Evolutionary conservation across 2,329 filamentous ascomycete genomes (phyloP).

Genomic region (Mariannaea sp.): DNA sequence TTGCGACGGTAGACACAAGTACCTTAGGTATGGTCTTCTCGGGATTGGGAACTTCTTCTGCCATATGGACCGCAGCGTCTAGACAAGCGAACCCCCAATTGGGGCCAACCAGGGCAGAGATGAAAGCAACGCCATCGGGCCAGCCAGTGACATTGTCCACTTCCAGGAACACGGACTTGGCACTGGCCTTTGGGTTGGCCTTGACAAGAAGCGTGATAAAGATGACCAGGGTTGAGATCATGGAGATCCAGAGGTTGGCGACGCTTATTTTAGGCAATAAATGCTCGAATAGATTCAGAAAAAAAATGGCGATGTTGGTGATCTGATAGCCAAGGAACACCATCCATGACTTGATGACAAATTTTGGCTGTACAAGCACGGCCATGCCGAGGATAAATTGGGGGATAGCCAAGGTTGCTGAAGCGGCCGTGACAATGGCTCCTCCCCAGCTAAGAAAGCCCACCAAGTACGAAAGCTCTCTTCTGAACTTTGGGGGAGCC

Average conservation of each 20-base stretch:
- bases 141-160: slow-evolving; percentile 9
- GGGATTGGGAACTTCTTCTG: slow-evolving; percentile 13
- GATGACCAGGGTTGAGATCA: background rate
- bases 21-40: slow-evolving; percentile 1
- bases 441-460: background rate
- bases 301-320: background rate
- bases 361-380: background rate
- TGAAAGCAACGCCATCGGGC: slow-evolving; percentile 7
- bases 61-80: slow-evolving; percentile 10
- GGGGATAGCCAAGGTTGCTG: background rate
- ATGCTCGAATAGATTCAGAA: background rate
- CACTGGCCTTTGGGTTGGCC: background rate
- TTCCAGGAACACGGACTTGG: background rate
- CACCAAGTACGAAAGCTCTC: background rate
- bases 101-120: slow-evolving; percentile 1
- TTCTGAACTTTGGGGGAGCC: background rate
- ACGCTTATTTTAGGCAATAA: background rate
- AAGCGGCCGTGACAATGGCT: background rate
- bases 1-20: background rate
- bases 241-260: background rate
- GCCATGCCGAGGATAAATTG: slow-evolving; percentile 1
- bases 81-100: slow-evolving; percentile 22
- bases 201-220: background rate
- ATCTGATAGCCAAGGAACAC: slow-evolving; percentile 5
- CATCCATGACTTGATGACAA: slow-evolving; percentile 5